These are phyloP conservation scores for Carallia pectinifolia DNA, from an alignment of 345 rosid species.

Conservation along the genomic window DNA sequence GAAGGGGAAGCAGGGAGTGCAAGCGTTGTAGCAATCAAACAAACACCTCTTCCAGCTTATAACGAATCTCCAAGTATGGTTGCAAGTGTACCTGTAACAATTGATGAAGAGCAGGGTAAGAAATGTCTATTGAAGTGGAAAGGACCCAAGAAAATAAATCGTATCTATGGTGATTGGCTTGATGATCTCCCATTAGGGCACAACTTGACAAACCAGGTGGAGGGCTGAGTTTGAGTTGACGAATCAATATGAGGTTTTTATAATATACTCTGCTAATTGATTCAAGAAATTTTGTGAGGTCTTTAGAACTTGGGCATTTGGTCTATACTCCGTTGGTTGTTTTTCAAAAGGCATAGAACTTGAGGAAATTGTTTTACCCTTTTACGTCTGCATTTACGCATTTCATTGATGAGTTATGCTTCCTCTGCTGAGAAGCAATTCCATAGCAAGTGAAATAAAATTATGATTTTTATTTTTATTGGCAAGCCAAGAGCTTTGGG, in stretches of 20 bases:
- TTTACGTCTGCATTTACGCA: too few species aligned
- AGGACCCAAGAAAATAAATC: conserved; percentile 73
- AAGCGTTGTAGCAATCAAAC: conserved; percentile 35
- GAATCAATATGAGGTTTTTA: too few species aligned
- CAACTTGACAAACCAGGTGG: conserved; percentile 19
- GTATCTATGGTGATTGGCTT: conserved; percentile 92
- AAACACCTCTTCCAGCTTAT: conserved; percentile 30
- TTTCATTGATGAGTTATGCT: too few species aligned
- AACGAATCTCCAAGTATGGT: conserved; percentile 39
- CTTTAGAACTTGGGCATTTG: neutral
- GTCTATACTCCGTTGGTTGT: neutral
- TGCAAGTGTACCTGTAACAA: conserved; percentile 29
- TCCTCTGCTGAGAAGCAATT: too few species aligned
- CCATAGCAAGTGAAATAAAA: too few species aligned
- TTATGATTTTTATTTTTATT: too few species aligned
- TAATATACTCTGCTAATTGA: neutral
- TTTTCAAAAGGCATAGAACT: neutral
- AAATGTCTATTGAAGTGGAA: conserved; percentile 74
- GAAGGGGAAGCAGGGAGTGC: conserved; percentile 57
- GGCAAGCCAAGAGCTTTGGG: too few species aligned
- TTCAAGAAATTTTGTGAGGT: neutral
- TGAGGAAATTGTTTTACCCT: neutral
- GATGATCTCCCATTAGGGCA: conserved; percentile 69
- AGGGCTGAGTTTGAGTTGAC: conserved; percentile 14
- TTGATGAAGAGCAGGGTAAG: conserved; percentile 56